A percentile compares a stretch with the other conserved stretches of the same genome.
These are phyloP conservation scores for Saccharomycopsis javanensis DNA, from an alignment of 805 yeast genomes.

Conservation along the genomic window DNA sequence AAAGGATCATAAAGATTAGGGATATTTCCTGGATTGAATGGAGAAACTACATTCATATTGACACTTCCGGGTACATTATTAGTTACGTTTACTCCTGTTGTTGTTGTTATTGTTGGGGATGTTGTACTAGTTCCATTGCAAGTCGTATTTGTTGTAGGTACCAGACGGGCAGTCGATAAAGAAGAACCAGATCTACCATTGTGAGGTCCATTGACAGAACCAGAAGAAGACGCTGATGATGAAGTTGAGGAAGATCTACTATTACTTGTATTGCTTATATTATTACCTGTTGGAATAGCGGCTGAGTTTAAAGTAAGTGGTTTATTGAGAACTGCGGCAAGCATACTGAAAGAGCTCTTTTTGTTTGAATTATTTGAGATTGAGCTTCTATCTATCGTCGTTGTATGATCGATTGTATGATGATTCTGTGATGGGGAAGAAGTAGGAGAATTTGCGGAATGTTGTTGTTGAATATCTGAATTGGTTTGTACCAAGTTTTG, in stretches of 20 bases:
- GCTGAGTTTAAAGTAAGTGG: background rate
- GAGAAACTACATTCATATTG: background rate
- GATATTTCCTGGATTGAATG: background rate
- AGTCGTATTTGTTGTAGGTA: background rate
- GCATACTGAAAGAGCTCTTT: constrained; percentile 1
- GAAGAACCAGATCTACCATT: background rate
- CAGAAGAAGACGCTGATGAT: background rate
- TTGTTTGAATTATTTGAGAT: background rate
- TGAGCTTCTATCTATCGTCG: background rate
- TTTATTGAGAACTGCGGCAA: background rate
- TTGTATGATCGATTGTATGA: background rate
- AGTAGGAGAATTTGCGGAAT: background rate
- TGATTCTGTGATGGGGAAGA: background rate
- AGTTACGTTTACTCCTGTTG: constrained; percentile 1
- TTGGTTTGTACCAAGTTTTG: background rate
- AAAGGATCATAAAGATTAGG: background rate
- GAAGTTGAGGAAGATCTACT: constrained; percentile 2
- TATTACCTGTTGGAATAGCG: background rate
- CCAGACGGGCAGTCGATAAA: background rate
- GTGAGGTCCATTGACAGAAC: background rate
- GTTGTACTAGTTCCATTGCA: background rate
- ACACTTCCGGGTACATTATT: background rate
- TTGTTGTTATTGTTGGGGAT: background rate
- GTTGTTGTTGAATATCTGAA: background rate
- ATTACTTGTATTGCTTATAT: background rate